Conservation (phyloP, 805 yeast genomes). For the Kurtzmaniella cleridarum region DNA sequence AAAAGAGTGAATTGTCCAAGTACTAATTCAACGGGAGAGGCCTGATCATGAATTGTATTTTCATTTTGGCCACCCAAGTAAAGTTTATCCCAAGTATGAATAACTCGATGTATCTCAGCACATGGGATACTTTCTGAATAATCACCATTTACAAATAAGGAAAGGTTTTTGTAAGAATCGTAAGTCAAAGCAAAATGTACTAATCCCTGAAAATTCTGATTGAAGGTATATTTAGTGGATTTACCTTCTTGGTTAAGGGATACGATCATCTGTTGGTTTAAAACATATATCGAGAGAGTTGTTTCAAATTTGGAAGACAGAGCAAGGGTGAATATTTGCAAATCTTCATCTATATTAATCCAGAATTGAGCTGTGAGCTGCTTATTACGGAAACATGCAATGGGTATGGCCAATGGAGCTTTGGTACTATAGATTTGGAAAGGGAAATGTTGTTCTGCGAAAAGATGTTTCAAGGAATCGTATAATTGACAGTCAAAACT, state of each 20-base stretch:
- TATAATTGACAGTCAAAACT: no score
- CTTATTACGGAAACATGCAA: no score
- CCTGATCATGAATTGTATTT: slow-evolving; percentile 6
- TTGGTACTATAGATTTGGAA: no score
- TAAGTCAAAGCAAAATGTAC: slow-evolving; percentile 32
- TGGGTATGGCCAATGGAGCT: no score
- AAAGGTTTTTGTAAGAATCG: slow-evolving; percentile 33
- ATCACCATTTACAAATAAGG: slow-evolving; percentile 46
- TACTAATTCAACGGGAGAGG: slow-evolving; percentile 20
- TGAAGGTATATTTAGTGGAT: slow-evolving; percentile 13
- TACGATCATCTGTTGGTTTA: slow-evolving; percentile 21
- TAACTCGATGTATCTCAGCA: slow-evolving; percentile 22
- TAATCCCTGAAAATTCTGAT: slow-evolving; percentile 14
- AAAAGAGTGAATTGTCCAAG: slow-evolving; percentile 36
- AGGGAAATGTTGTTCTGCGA: no score
- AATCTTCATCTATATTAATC: background rate
- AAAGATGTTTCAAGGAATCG: no score
- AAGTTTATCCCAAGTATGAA: slow-evolving; percentile 30
- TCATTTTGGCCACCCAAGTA: slow-evolving; percentile 23
- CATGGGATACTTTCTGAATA: slow-evolving; percentile 39
- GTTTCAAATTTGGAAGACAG: slow-evolving; percentile 4
- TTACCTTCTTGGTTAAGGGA: slow-evolving; percentile 1
- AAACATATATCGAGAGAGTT: slow-evolving; percentile 10
- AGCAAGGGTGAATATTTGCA: slow-evolving; percentile 4
- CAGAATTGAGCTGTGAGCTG: no score